Conservation (phyloP, 495 filamentous ascomycete genomes). For the Penicillium maclennaniae region DNA sequence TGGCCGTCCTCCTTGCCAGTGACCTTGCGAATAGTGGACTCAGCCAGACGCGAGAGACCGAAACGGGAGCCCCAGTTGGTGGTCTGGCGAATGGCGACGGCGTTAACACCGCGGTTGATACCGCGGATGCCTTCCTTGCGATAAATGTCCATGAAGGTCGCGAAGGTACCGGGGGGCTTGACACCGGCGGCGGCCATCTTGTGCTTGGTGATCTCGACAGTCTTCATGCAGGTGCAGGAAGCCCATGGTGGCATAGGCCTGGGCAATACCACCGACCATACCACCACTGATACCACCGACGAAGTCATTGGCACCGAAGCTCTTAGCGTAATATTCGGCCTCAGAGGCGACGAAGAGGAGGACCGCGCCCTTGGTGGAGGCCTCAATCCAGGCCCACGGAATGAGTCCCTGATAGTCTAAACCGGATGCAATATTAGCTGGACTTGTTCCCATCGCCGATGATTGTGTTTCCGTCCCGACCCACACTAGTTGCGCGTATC, state of each 20-base stretch:
- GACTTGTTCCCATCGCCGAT: slow-evolving; percentile 3
- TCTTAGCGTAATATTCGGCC: slow-evolving; percentile 87
- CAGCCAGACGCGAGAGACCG: slow-evolving; percentile 84
- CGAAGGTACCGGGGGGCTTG: slow-evolving; percentile 82
- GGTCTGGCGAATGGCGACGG: slow-evolving; percentile 96
- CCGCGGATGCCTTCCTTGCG: slow-evolving; percentile 88
- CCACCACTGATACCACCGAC: slow-evolving; percentile 83
- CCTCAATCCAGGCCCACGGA: slow-evolving; percentile 99
- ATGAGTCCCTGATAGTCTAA: slow-evolving; percentile 99
- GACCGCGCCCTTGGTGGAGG: slow-evolving; percentile 98
- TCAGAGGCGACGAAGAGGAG: slow-evolving; percentile 98
- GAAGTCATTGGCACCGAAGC: slow-evolving; percentile 80
- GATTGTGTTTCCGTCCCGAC: slow-evolving; percentile 11
- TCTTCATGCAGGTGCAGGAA: slow-evolving; percentile 99
- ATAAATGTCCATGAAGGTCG: slow-evolving; percentile 96
- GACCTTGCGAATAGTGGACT: slow-evolving; percentile 75
- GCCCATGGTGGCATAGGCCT: slow-evolving; percentile 98
- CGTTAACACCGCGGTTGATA: slow-evolving; percentile 98
- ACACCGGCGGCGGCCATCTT: slow-evolving; percentile 81
- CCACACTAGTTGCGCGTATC: slow-evolving; percentile 21
- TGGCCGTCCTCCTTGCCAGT: slow-evolving; percentile 77
- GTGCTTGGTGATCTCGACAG: slow-evolving; percentile 98
- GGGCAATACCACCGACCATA: slow-evolving; percentile 90
- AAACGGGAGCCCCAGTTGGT: slow-evolving; percentile 99
- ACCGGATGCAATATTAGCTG: slow-evolving; percentile 13